These are phyloP conservation scores for Sonneratia caseolaris DNA, from an alignment of 345 rosid genomes.

Conservation along the genomic window DNA sequence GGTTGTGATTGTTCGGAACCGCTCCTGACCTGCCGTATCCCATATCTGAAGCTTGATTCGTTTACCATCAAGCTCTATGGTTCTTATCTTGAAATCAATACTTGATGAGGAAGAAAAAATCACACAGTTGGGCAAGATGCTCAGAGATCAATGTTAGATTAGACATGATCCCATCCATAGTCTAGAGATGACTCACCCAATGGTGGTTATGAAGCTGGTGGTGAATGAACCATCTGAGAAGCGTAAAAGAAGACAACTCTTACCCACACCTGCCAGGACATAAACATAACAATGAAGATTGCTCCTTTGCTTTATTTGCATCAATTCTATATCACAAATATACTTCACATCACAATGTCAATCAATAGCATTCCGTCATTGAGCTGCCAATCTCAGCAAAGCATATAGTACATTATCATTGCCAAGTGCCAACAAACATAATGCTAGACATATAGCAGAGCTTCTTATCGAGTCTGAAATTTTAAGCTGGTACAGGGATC, in stretches of 20 bases:
- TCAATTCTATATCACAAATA: background rate
- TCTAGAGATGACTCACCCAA: conserved; percentile 40
- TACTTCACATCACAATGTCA: background rate
- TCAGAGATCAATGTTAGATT: background rate
- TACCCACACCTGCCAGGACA: conserved; percentile 66
- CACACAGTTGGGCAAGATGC: background rate
- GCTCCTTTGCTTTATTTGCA: background rate
- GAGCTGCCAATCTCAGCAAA: background rate
- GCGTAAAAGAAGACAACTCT: conserved; percentile 80
- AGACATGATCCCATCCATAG: background rate
- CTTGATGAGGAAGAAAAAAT: conserved; percentile 14
- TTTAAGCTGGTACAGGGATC: background rate
- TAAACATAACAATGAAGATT: background rate
- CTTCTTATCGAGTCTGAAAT: background rate
- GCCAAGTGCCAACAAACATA: background rate
- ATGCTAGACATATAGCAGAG: no score
- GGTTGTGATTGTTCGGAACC: conserved; percentile 44
- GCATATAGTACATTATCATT: background rate
- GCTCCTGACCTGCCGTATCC: conserved; percentile 53
- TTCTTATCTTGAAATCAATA: conserved; percentile 47
- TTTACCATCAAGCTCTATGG: conserved; percentile 45
- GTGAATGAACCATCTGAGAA: conserved; percentile 90
- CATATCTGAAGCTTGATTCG: conserved; percentile 44
- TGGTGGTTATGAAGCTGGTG: conserved; percentile 85
- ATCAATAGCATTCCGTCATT: background rate